phyloP scores from a whole-genome alignment of 225 moss, liverwort and hornwort genomes.

The Sphagnum contortum region DNA sequence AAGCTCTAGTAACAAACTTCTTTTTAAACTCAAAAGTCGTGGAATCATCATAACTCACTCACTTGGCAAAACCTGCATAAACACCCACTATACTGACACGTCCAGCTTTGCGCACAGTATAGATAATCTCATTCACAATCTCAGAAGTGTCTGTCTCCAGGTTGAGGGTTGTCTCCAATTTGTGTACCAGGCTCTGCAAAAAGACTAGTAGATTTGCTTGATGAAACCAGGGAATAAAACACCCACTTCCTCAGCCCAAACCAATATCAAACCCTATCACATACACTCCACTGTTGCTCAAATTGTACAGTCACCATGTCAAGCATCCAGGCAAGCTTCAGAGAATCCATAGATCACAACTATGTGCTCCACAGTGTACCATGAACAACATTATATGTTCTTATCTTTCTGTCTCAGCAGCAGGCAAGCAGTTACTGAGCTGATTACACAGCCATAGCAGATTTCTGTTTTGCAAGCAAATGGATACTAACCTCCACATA shows the following conservation, averaged over 20 bases:
- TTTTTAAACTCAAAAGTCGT: not conserved
- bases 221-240: not conserved
- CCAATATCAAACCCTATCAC: not conserved
- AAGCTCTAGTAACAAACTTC: not conserved
- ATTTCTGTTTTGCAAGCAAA: not conserved
- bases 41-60: slow-evolving; percentile 1
- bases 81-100: slow-evolving; percentile 55
- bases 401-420: not conserved
- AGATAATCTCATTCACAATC: slow-evolving; percentile 63
- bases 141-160: slow-evolving; percentile 60
- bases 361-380: too few relatives aligned
- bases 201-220: not conserved
- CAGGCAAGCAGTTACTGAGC: not conserved
- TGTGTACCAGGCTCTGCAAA: slow-evolving; percentile 20
- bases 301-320: too few relatives aligned
- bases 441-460: not conserved
- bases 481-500: slow-evolving; percentile 22
- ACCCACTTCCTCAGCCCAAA: not conserved
- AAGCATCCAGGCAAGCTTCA: too few relatives aligned
- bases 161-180: slow-evolving; percentile 38
- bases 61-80: slow-evolving; percentile 53
- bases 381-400: too few relatives aligned
- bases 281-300: too few relatives aligned
- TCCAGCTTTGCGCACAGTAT: slow-evolving; percentile 65
- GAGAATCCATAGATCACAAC: too few relatives aligned